phyloP scores from a whole-genome alignment of 2,329 filamentous ascomycete species.

The Alternaria arborescens region DNA sequence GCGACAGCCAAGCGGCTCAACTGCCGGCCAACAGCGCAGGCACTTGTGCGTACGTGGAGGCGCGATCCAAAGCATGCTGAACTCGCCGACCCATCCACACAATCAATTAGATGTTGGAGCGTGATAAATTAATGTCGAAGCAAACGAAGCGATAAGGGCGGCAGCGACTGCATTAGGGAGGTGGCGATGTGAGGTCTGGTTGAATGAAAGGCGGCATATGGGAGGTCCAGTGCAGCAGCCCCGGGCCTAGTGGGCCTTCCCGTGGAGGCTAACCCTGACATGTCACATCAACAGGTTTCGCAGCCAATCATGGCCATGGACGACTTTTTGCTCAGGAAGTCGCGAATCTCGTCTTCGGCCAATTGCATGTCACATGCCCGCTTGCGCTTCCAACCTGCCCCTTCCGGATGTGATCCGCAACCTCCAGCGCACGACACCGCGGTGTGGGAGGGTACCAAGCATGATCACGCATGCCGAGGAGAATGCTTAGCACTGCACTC shows the following conservation, averaged over 20 bases:
- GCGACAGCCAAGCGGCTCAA: not conserved
- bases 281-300: not conserved
- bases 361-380: constrained; percentile 12
- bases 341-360: constrained; percentile 9
- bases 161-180: constrained; percentile 29
- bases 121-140: not conserved
- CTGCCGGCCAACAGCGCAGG: not conserved
- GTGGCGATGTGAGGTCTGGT: constrained; percentile 22
- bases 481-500: constrained; percentile 12
- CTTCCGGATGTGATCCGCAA: constrained; percentile 11
- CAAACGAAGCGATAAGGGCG: not conserved
- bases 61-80: not conserved
- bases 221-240: constrained; percentile 3
- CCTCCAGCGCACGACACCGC: constrained; percentile 1
- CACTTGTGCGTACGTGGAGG: not conserved
- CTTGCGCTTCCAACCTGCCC: constrained; percentile 24
- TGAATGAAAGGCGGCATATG: not conserved
- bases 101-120: not conserved
- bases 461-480: constrained; percentile 19
- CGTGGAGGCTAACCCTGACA: not conserved
- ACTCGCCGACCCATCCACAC: not conserved
- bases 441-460: constrained; percentile 15
- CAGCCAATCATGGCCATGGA: not conserved
- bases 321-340: not conserved
- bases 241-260: constrained; percentile 15